Evolutionary conservation across 305 asterid genomes (phyloP).

Genomic region (Solanum hybrid): DNA sequence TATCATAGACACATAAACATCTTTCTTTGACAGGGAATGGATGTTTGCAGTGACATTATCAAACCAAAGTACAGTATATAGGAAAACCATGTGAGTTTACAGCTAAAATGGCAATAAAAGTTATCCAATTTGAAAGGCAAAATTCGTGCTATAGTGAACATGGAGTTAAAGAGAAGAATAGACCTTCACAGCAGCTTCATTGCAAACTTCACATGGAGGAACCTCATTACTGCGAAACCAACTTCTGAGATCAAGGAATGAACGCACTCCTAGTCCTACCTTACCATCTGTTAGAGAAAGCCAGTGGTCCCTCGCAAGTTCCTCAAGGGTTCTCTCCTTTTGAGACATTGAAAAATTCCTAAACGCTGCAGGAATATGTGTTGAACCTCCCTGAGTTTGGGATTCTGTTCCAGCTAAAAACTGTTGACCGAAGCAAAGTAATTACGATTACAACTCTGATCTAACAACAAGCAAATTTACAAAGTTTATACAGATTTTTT

Average conservation of each 20-base stretch:
- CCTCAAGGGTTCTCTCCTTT: constrained; percentile 74
- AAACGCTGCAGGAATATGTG: constrained; percentile 62
- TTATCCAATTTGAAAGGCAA: background rate
- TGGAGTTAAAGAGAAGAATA: constrained; percentile 1
- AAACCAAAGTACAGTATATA: background rate
- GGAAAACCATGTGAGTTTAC: background rate
- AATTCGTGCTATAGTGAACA: background rate
- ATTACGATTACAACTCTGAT: background rate
- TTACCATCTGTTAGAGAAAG: constrained; percentile 53
- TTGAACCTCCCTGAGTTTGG: constrained; percentile 40
- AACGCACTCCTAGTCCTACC: constrained; percentile 76
- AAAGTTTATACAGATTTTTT: background rate
- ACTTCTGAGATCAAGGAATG: constrained; percentile 86
- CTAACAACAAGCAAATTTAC: background rate
- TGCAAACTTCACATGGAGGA: constrained; percentile 81
- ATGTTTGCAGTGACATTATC: background rate
- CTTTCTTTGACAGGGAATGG: background rate
- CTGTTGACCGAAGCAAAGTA: constrained; percentile 26
- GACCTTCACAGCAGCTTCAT: constrained; percentile 92
- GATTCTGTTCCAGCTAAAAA: constrained; percentile 33
- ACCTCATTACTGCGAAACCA: constrained; percentile 77
- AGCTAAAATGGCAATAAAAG: background rate
- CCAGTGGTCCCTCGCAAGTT: constrained; percentile 67
- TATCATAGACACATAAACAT: background rate
- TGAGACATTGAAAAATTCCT: constrained; percentile 67